Evolutionary conservation across 2,329 filamentous ascomycete genomes (phyloP), one percentile per base, ranked within the genome.

Genomic region (Fusarium begoniae): DNA sequence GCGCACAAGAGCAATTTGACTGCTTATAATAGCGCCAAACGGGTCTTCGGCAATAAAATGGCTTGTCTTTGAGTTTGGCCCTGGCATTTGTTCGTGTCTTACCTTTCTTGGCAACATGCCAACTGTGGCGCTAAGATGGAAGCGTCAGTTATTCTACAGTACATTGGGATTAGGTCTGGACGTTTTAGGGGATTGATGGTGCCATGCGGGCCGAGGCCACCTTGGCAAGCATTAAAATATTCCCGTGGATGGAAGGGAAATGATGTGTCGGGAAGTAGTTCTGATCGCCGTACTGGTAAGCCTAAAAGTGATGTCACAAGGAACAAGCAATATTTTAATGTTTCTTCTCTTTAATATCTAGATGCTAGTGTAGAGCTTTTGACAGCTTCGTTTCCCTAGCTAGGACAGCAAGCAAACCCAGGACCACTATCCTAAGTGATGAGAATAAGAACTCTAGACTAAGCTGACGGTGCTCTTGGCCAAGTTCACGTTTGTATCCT

Each of bases 391-490:
- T 9, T n/a, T 17, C 10, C 8, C 14, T 20, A 20, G 24, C 44
- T 20, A 15, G 13, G 0, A 3, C 9, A 2, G 6, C 8, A 13
- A 13, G n/a, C 4, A 8, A 24, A 4, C n/a, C 6, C 1, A 0
- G 18, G 9, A 3, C 6, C 6, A 3, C 26, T 22, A 22, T 28
- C 18, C 13, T 26, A 5, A 28, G 45, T 28, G 13, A 28, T 47
- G 13, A 15, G 9, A 7, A 15, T 11, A 10, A 8, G 11, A 28
- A 1, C 18, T 47, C 44, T 26, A 7, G 5, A 6, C 2, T 7
- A 10, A 20, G 5, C 6, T 28, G 5, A 1, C 0, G n/a, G 14
- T 8, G 10, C n/a, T 17, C 10, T 18, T 0, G 0, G 0, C 37
- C 10, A 6, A 20, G 18, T 20, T 28, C 6, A 6, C 12, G 2